Evolutionary conservation across 208 protist species (phyloP).

Genomic region (Trypanosoma boissoni): DNA sequence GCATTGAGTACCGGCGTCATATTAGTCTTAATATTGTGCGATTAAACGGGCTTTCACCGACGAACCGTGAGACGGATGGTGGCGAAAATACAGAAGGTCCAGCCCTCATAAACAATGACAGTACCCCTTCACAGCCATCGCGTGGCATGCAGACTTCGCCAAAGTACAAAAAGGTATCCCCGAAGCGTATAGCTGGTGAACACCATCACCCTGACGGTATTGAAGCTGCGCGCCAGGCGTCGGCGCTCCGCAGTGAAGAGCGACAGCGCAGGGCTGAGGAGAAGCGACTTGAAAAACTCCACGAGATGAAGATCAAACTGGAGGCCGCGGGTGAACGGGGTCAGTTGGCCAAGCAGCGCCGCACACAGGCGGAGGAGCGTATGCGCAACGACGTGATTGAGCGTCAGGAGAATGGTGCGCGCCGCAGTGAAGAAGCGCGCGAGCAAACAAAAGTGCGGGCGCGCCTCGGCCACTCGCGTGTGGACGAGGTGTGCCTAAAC

Average conservation of each 20-base stretch:
- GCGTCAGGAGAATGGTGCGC: conserved; percentile 56
- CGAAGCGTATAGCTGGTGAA: conserved; percentile 33
- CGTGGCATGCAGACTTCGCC: conserved; percentile 16
- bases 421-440: conserved; percentile 64
- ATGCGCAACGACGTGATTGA: conserved; percentile 55
- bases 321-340: conserved; percentile 47
- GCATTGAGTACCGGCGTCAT: conserved; percentile 39
- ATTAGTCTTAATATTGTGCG: conserved; percentile 13
- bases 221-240: conserved; percentile 61
- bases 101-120: neutral
- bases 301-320: conserved; percentile 70
- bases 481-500: conserved; percentile 77
- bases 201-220: conserved; percentile 39
- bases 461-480: conserved; percentile 49
- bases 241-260: conserved; percentile 74
- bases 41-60: conserved; percentile 19
- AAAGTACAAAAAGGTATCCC: conserved; percentile 42
- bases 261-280: conserved; percentile 83
- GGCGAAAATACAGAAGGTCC: conserved; percentile 12
- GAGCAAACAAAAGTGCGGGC: conserved; percentile 66
- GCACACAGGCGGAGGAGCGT: conserved; percentile 62
- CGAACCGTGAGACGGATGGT: conserved; percentile 24
- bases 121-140: conserved; percentile 4
- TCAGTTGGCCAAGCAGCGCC: conserved; percentile 49
- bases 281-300: conserved; percentile 57